A percentile compares a stretch with the other conserved stretches of the same genome.
These are phyloP conservation scores for Erigeron canadensis DNA, from an alignment of 129 eudicot genomes.

Conservation along the genomic window DNA sequence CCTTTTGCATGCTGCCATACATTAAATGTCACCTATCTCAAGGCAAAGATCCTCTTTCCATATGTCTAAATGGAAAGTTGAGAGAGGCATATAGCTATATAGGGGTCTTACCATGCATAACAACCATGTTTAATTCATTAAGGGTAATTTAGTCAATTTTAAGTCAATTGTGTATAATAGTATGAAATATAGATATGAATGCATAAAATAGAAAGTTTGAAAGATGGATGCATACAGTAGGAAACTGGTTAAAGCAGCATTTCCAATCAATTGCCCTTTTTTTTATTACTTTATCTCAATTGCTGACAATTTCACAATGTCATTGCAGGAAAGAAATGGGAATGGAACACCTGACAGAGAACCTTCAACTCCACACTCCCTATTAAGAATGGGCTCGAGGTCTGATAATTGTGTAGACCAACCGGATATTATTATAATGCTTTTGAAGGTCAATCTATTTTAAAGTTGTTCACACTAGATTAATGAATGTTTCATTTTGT, in stretches of 20 bases:
- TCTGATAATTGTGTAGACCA: constrained; percentile 27
- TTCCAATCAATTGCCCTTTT: too few relatives aligned
- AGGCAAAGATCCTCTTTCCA: neutral
- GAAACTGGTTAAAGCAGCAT: too few relatives aligned
- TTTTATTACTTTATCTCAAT: constrained; percentile 10
- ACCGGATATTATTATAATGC: neutral
- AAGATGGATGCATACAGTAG: too few relatives aligned
- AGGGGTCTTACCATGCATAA: constrained; percentile 25
- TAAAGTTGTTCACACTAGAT: constrained; percentile 6
- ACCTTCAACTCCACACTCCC: constrained; percentile 76
- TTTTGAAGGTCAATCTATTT: constrained; percentile 18
- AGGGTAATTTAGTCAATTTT: too few relatives aligned
- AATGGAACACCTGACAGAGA: constrained; percentile 68
- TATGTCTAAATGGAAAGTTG: neutral
- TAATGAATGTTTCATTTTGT: constrained; percentile 7
- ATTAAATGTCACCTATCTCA: neutral
- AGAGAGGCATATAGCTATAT: neutral
- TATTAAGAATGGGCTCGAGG: constrained; percentile 70
- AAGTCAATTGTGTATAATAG: too few relatives aligned
- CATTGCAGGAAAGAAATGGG: constrained; percentile 87
- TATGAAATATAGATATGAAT: too few relatives aligned
- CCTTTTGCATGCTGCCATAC: constrained; percentile 8
- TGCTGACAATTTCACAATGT: constrained; percentile 12
- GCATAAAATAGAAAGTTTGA: too few relatives aligned
- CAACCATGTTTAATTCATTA: neutral